These are phyloP conservation scores for Gnaphalium uliginosum DNA, from an alignment of 129 eudicot genomes.

Conservation along the genomic window DNA sequence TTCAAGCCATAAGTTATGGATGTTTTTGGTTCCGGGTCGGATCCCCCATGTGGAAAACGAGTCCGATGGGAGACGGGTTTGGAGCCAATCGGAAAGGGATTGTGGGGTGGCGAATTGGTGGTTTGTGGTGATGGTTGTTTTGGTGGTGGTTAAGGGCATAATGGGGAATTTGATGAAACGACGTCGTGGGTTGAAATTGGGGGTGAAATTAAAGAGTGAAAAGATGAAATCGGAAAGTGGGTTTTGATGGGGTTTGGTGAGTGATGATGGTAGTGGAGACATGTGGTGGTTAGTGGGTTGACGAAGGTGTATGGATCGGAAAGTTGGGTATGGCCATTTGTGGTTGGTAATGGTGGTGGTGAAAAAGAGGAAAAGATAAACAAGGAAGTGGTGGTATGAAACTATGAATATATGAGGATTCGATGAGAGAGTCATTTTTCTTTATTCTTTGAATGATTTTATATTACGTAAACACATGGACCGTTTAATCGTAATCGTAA, in stretches of 20 bases:
- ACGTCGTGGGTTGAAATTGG: conserved; percentile 35
- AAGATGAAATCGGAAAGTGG: conserved; percentile 58
- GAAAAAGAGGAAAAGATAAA: neutral
- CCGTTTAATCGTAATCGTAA: too few relatives aligned
- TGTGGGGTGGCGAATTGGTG: conserved; percentile 66
- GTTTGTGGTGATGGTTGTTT: neutral
- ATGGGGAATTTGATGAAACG: conserved; percentile 2
- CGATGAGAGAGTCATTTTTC: too few relatives aligned
- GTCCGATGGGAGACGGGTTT: conserved; percentile 62
- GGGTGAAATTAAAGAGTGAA: conserved; percentile 50
- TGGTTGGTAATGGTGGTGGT: neutral
- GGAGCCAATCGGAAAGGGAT: conserved; percentile 79
- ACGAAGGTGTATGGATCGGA: conserved; percentile 8
- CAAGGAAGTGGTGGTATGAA: neutral
- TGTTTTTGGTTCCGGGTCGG: conserved; percentile 78
- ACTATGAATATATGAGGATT: too few relatives aligned
- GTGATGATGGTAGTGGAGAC: conserved; percentile 37
- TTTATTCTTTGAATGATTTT: too few relatives aligned
- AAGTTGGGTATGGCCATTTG: neutral
- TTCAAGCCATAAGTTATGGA: conserved; percentile 79
- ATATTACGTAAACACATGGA: too few relatives aligned
- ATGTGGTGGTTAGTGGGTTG: conserved; percentile 23
- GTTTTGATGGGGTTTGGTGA: conserved; percentile 37
- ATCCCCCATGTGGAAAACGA: conserved; percentile 75
- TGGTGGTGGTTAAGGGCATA: conserved; percentile 26